Evolutionary conservation across 345 rosid genomes (phyloP).

Genomic region (Triadica sebifera): DNA sequence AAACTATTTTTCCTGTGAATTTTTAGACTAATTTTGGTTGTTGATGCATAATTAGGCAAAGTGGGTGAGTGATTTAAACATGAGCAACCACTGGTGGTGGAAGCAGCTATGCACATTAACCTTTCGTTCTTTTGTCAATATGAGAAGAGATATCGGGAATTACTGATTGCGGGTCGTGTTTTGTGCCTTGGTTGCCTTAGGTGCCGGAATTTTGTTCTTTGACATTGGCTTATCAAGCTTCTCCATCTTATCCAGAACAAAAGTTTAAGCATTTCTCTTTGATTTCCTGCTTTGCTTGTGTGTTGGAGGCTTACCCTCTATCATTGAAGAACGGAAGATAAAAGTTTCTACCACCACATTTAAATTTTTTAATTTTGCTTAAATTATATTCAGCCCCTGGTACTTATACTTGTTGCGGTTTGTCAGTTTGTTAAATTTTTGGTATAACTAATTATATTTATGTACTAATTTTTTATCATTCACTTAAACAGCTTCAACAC

Average conservation of each 20-base stretch:
- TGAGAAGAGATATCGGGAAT: constrained; percentile 37
- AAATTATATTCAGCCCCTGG: too few species aligned
- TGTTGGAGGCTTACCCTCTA: constrained; percentile 39
- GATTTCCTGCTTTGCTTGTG: constrained; percentile 37
- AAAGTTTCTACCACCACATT: neutral
- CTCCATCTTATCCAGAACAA: constrained; percentile 25
- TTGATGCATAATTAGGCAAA: constrained; percentile 8
- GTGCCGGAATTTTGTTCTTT: constrained; percentile 29
- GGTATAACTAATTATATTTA: too few species aligned
- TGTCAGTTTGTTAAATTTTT: too few species aligned
- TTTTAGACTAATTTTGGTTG: neutral
- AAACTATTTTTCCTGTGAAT: neutral
- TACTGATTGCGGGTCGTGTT: constrained; percentile 37
- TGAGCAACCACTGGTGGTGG: constrained; percentile 24
- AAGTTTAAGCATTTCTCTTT: constrained; percentile 23
- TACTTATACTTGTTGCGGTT: too few species aligned
- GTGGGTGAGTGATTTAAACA: neutral
- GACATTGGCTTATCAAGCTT: constrained; percentile 21
- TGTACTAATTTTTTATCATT: too few species aligned
- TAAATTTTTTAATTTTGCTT: neutral
- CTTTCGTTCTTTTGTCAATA: constrained; percentile 31
- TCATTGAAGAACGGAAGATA: constrained; percentile 29
- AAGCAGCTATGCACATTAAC: constrained; percentile 30
- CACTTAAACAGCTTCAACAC: too few species aligned
- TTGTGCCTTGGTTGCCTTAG: constrained; percentile 21